phyloP scores from a whole-genome alignment of 345 rosid genomes.

The Melaleuca quinquenervia region DNA sequence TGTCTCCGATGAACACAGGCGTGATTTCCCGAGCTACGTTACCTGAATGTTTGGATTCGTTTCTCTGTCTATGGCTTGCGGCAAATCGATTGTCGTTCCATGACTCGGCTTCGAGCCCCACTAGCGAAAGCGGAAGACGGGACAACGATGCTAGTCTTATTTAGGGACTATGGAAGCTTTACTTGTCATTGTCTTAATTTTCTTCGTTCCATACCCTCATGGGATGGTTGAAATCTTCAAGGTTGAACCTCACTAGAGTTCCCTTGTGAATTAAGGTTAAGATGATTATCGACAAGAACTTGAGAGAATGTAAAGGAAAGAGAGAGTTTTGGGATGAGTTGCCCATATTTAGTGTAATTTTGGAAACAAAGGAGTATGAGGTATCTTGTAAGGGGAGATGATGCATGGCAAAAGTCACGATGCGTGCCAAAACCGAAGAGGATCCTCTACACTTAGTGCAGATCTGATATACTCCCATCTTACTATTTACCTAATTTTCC shows the following conservation, averaged over 20 bases:
- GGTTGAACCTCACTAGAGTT: background rate
- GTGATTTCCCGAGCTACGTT: background rate
- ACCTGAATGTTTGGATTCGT: background rate
- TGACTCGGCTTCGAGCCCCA: background rate
- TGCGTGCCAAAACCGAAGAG: too few relatives aligned
- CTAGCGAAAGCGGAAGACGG: background rate
- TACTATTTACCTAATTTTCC: too few relatives aligned
- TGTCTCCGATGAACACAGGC: background rate
- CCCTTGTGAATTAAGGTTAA: background rate
- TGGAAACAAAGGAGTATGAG: background rate
- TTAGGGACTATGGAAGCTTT: background rate
- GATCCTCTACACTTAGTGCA: too few relatives aligned
- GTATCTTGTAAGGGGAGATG: background rate
- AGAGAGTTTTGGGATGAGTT: background rate
- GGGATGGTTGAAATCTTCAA: background rate
- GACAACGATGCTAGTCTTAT: background rate
- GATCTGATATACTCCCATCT: too few relatives aligned
- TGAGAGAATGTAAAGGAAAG: background rate
- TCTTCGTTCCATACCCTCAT: rapidly evolving
- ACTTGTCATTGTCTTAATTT: background rate
- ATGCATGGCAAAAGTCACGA: too few relatives aligned
- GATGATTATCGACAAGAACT: background rate
- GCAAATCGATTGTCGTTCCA: background rate
- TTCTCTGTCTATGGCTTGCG: background rate
- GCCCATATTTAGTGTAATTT: background rate